Evolutionary conservation across 768 basidiomycete species (phyloP), one percentile per base, ranked within the genome.

Genomic region (Collybia sp.): DNA sequence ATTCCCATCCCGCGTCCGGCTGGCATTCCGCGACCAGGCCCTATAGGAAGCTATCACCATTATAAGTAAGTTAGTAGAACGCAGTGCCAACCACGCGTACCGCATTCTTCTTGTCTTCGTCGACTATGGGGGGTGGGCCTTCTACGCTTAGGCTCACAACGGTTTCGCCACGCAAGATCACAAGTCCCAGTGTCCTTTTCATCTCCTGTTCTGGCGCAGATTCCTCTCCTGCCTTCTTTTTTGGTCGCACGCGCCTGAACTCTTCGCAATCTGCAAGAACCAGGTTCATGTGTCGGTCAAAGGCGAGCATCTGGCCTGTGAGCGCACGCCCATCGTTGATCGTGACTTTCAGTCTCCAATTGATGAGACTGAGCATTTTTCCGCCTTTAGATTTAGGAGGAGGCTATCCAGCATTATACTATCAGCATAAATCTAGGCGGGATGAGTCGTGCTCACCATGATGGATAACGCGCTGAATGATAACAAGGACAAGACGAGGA

Each of bases 221-320:
- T 62, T 85, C 89, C 68, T 82, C 84, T 19, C 88, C 89, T 12
- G 80, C 62, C 72, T 95, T 89, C 74, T 93, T 93, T 76, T 98
- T 97, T 33, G 88, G 87, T 53, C 88, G 73, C 35, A 98, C 84
- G 53, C 88, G 83, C 58, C 96, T 73, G 63, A 98, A 99, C 68
- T 99, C 96, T 67, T 99, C 96, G 61, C 94, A 97, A 57, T 98
- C 96, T 12, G 95, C 93, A 45, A 99, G 72, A 38, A 99, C 96
- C 56, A 99, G 76, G 71, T 99, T 99, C 96, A 98, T 99, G 69
- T 99, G 96, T 60, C 90, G 86, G 73, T 99, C 96, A 65, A 97
- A 99, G 43, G 96, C 96, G 65, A 99, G 87, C 91, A 98, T 96
- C 72, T 98, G 96, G 35, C 96, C 96, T 39, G 90, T 92, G 58